phyloP scores from a whole-genome alignment of 192 early-diverging fungal species.

The Coemansia sp. region DNA sequence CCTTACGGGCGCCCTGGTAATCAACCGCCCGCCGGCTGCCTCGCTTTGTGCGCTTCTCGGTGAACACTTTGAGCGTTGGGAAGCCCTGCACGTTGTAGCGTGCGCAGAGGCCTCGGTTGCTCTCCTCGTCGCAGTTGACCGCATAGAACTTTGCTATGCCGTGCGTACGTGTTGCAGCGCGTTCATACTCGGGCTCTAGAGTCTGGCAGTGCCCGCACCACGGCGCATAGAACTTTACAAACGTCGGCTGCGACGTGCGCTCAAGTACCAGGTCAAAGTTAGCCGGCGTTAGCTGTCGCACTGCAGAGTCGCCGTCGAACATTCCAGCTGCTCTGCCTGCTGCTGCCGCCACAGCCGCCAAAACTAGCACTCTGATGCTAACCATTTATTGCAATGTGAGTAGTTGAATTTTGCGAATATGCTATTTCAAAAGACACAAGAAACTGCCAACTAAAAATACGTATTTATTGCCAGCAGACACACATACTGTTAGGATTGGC shows the following conservation, averaged over 20 bases:
- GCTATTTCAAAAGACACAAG: background rate
- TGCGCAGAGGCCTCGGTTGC: constrained; percentile 73
- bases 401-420: background rate
- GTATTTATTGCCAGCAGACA: too few species aligned
- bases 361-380: background rate
- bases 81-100: constrained; percentile 84
- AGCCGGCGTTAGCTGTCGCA: constrained; percentile 56
- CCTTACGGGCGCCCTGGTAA: constrained; percentile 84
- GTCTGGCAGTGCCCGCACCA: constrained; percentile 96
- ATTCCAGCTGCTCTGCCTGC: constrained; percentile 43
- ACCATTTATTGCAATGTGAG: background rate
- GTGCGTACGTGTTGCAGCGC: constrained; percentile 78
- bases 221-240: constrained; percentile 94
- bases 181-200: constrained; percentile 84
- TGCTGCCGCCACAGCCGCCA: constrained; percentile 8
- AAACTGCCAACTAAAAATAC: too few species aligned
- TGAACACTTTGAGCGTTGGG: constrained; percentile 94
- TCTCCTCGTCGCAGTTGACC: constrained; percentile 86
- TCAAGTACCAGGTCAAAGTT: constrained; percentile 67
- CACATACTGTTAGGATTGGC: constrained; percentile 4
- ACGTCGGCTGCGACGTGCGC: constrained; percentile 69
- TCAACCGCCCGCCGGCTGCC: constrained; percentile 64
- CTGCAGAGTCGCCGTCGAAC: constrained; percentile 58
- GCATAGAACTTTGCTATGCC: constrained; percentile 87
- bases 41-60: constrained; percentile 58